Evolutionary conservation across 139 green algal species (phyloP).

Genomic region (Closterium sp.): DNA sequence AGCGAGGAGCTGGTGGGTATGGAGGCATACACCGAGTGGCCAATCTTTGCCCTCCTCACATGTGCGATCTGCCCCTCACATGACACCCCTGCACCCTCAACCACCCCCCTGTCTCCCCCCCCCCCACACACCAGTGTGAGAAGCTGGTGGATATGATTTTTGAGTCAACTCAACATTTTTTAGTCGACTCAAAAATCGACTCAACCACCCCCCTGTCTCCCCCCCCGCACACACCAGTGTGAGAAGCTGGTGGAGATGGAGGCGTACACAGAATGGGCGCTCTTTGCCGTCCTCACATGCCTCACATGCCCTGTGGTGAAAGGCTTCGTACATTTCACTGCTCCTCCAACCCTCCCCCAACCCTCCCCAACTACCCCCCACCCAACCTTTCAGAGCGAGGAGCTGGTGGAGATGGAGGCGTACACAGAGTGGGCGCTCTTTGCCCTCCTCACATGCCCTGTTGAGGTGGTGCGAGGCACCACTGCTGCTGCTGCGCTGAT

Average conservation of each 20-base stretch:
- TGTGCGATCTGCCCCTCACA: too few relatives aligned
- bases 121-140: background rate
- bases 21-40: background rate
- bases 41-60: too few relatives aligned
- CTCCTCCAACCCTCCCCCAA: background rate
- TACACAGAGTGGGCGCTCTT: slow-evolving; percentile 36
- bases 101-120: too few relatives aligned
- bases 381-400: background rate
- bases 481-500: background rate
- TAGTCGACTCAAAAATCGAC: too few relatives aligned
- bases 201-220: too few relatives aligned
- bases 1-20: background rate
- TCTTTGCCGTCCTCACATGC: too few relatives aligned
- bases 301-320: background rate
- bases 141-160: too few relatives aligned
- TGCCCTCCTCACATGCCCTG: slow-evolving; percentile 31
- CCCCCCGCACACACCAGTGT: too few relatives aligned
- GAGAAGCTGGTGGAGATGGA: slow-evolving; percentile 21
- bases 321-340: background rate
- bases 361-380: background rate
- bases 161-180: too few relatives aligned
- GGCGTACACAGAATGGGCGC: background rate
- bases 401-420: slow-evolving; percentile 9
- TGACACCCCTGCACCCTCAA: too few relatives aligned
- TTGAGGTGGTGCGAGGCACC: slow-evolving; percentile 5